These are phyloP conservation scores for Yamadazyma sp. DNA, from an alignment of 805 yeast species.

Conservation along the genomic window DNA sequence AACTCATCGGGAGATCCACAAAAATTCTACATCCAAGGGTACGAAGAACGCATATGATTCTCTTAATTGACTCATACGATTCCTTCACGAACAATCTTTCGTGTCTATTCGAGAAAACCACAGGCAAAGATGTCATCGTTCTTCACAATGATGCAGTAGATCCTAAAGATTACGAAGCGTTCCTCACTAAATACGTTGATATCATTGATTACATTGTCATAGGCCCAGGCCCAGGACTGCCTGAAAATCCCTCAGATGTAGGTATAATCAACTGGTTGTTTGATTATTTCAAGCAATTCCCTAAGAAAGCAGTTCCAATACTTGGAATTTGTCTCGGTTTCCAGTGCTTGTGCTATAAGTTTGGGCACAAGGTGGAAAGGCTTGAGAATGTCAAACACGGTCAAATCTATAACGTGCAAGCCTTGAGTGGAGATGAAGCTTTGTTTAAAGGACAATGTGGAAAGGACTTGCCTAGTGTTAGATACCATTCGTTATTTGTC, in stretches of 20 bases:
- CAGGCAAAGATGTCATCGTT: conserved; percentile 50
- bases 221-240: conserved; percentile 99
- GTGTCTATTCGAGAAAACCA: conserved; percentile 55
- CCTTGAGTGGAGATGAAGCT: conserved; percentile 31
- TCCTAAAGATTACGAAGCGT: conserved; percentile 27
- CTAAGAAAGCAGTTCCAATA: conserved; percentile 49
- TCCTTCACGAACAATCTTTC: conserved; percentile 87
- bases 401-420: conserved; percentile 64
- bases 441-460: conserved; percentile 11
- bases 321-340: conserved; percentile 94
- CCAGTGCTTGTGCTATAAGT: conserved; percentile 69
- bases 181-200: conserved; percentile 44
- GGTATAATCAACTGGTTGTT: conserved; percentile 70
- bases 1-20: conserved; percentile 6
- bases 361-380: conserved; percentile 56
- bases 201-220: conserved; percentile 73
- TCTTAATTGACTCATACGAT: conserved; percentile 90
- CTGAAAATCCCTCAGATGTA: conserved; percentile 57
- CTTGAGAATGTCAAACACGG: conserved; percentile 77
- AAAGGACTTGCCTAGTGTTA: conserved; percentile 50
- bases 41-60: no score
- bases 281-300: conserved; percentile 15
- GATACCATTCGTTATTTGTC: conserved; percentile 86
- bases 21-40: neutral
- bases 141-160: conserved; percentile 62